Evolutionary conservation across 2,329 filamentous ascomycete species (phyloP), one percentile per base, ranked within the genome.

Genomic region (Xylariomycetidae sp.): DNA sequence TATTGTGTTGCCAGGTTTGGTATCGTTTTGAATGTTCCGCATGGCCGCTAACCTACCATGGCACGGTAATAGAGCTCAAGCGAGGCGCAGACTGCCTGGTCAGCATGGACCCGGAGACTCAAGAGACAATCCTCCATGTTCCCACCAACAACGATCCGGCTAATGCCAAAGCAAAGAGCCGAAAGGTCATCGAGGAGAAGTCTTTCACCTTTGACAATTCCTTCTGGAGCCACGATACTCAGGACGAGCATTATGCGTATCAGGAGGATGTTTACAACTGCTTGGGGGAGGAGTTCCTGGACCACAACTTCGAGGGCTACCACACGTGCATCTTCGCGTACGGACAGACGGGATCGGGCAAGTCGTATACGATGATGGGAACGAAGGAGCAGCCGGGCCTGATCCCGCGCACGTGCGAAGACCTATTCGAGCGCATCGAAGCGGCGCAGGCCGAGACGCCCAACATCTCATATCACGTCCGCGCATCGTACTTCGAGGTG

Each of bases 281-380:
- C 38, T 74, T 98, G 16, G 92, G 92, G 35, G 88, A 95, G 59
- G 92, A 96, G 55, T 96, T 98, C 48, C 74, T 98, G 42, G 92
- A 98, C 60, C 92, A 98, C 72, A 98, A 98, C 65, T 98, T 98
- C 52, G 89, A 95, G 57, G 92, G 92, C 44, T 98, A 98, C 65
- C 90, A 98, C 63, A 98, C 92, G 0, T 98, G 92, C 60, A 98
- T 98, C 48, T 96, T 98, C 56, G 92, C 92, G 40, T 96, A 98
- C 54, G 92, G 92, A 9, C 92, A 98, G 67, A 98, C 92, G 0
- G 92, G 92, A 16, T 94, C 89, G 1, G 92, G 92, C 32, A 98
- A 98, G 68, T 94, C 86, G 57, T 98, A 96, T 64, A 95, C 92
- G 25, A 98, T 84, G 79, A 98, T 98, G 92, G 92, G 92, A 26